Conservation (phyloP, 768 basidiomycete genomes). For the Boletus rubescentipes region DNA sequence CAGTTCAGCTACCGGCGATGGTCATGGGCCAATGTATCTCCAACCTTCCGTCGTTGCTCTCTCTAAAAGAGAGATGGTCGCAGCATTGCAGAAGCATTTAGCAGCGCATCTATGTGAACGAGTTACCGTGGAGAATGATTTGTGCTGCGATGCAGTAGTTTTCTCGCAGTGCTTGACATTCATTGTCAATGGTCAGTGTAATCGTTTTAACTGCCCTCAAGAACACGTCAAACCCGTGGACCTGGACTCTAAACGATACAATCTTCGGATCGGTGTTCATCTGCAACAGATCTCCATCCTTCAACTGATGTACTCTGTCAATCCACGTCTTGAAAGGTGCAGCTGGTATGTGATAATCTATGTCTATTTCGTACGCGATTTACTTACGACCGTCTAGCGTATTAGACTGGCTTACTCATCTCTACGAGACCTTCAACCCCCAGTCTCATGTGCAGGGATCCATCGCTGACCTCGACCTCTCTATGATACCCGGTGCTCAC, state of each 20-base stretch:
- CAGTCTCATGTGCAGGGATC: slow-evolving; percentile 48
- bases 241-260: slow-evolving; percentile 36
- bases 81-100: slow-evolving; percentile 26
- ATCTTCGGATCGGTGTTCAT: slow-evolving; percentile 42
- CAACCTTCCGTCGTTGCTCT: slow-evolving; percentile 1
- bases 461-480: slow-evolving; percentile 32
- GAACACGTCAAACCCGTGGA: slow-evolving; percentile 34
- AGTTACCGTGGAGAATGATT: slow-evolving; percentile 34
- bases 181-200: slow-evolving; percentile 34
- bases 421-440: slow-evolving; percentile 54
- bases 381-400: not conserved
- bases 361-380: no score
- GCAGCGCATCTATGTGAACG: slow-evolving; percentile 24
- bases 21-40: not conserved
- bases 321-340: not conserved
- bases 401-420: slow-evolving; percentile 36
- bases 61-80: slow-evolving; percentile 22
- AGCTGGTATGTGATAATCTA: not conserved
- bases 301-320: slow-evolving; percentile 29
- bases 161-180: slow-evolving; percentile 42
- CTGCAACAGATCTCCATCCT: slow-evolving; percentile 51
- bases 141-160: slow-evolving; percentile 27
- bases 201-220: slow-evolving; percentile 32
- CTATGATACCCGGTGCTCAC: slow-evolving; percentile 39
- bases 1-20: not conserved